phyloP scores from a whole-genome alignment of 345 rosid genomes.

The Acer campestre region DNA sequence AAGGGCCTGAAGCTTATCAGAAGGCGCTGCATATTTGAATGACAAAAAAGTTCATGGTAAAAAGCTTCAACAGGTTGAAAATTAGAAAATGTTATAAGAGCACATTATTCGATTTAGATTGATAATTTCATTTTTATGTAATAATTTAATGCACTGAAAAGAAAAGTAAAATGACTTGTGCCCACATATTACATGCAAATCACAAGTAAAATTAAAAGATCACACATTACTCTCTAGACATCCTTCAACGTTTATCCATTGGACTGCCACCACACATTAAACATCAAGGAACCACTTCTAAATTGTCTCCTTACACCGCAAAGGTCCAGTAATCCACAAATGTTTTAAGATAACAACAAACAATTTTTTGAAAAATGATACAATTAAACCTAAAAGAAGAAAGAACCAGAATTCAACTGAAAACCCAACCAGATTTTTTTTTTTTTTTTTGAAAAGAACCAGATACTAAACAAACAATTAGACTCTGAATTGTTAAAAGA shows the following conservation, averaged over 20 bases:
- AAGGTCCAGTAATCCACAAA: not conserved
- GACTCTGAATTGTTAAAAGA: not conserved
- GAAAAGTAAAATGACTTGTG: not conserved
- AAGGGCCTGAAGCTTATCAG: slow-evolving; percentile 79
- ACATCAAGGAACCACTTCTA: not conserved
- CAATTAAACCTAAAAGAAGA: not conserved
- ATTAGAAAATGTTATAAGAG: not conserved
- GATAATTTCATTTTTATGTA: not conserved
- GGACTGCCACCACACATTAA: not conserved
- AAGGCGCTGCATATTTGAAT: slow-evolving; percentile 59
- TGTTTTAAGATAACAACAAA: not conserved
- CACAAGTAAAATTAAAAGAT: not conserved
- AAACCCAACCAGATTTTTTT: not conserved
- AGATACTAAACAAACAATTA: not conserved
- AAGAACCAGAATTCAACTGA: not conserved
- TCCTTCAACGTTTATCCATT: not conserved
- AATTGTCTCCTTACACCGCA: not conserved
- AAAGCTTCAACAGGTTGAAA: slow-evolving; percentile 21
- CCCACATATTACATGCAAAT: not conserved
- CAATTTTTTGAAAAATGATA: not conserved
- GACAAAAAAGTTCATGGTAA: slow-evolving; percentile 4
- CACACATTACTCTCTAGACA: not conserved
- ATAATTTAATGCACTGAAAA: not conserved
- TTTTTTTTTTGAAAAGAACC: no score
- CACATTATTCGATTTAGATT: not conserved